A percentile compares a stretch with the other conserved stretches of the same genome.
Evolutionary conservation across 306 rosid genomes (phyloP).

Genomic region (Mimosa bimucronata): DNA sequence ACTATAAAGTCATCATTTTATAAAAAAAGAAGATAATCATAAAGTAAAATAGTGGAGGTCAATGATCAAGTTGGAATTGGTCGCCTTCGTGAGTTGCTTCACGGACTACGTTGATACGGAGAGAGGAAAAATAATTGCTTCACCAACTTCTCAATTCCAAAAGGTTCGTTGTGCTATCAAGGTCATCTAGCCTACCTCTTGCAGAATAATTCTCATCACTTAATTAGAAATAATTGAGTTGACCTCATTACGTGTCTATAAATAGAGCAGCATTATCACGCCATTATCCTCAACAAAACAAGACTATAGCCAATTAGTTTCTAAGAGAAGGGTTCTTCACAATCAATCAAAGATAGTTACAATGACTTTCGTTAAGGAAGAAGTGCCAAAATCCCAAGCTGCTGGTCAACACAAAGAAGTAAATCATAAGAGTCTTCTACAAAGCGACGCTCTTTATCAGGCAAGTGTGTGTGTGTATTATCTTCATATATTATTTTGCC

Average conservation of each 20-base stretch:
- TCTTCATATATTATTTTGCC: neutral
- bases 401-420: neutral
- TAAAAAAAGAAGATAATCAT: neutral
- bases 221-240: neutral
- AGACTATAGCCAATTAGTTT: neutral
- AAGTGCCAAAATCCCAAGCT: neutral
- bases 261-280: neutral
- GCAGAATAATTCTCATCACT: neutral
- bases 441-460: constrained; percentile 94
- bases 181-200: neutral
- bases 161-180: neutral
- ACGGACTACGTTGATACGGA: neutral
- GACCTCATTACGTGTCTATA: neutral
- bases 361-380: neutral
- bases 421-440: constrained; percentile 61
- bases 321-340: neutral
- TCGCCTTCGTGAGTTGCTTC: neutral
- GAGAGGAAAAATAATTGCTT: neutral
- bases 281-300: neutral
- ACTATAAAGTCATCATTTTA: too few relatives aligned
- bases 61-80: neutral
- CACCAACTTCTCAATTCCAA: neutral
- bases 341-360: neutral
- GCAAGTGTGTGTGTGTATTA: constrained; percentile 24
- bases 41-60: neutral